Evolutionary conservation across 257 asterid genomes (phyloP).

Genomic region (Capsicum rhomboideum): DNA sequence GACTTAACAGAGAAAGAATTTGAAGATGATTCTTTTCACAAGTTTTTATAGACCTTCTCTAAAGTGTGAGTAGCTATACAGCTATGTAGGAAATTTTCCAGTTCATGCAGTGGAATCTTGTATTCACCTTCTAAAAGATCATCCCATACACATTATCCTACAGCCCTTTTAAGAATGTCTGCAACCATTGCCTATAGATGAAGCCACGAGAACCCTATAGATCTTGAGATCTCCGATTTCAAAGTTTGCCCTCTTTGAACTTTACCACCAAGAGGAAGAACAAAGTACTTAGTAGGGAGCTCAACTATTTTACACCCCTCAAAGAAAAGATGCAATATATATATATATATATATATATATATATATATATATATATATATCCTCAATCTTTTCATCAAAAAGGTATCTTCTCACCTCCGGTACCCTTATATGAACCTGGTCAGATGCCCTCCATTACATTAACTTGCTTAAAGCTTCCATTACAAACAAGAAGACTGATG

Average conservation of each 20-base stretch:
- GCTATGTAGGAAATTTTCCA: background rate
- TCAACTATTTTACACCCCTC: background rate
- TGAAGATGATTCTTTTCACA: background rate
- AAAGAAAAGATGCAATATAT: background rate
- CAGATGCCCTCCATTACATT: background rate
- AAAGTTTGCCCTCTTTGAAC: background rate
- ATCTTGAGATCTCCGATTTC: background rate
- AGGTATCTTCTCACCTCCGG: background rate
- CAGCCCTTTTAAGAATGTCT: background rate
- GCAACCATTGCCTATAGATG: background rate
- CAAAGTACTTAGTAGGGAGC: background rate
- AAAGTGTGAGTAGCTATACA: background rate
- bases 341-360: too few species aligned
- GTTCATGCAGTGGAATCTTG: background rate
- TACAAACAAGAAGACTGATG: background rate
- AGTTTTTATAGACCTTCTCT: background rate
- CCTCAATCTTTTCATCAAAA: background rate
- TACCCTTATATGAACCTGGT: background rate
- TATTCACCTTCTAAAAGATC: background rate
- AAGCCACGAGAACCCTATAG: background rate
- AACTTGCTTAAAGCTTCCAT: background rate
- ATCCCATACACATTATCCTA: background rate
- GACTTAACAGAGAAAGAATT: background rate
- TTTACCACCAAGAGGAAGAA: background rate
- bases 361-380: background rate